Evolutionary conservation across 2,329 filamentous ascomycete species (phyloP), one percentile per base, ranked within the genome.

Genomic region (Aciculosporium take): DNA sequence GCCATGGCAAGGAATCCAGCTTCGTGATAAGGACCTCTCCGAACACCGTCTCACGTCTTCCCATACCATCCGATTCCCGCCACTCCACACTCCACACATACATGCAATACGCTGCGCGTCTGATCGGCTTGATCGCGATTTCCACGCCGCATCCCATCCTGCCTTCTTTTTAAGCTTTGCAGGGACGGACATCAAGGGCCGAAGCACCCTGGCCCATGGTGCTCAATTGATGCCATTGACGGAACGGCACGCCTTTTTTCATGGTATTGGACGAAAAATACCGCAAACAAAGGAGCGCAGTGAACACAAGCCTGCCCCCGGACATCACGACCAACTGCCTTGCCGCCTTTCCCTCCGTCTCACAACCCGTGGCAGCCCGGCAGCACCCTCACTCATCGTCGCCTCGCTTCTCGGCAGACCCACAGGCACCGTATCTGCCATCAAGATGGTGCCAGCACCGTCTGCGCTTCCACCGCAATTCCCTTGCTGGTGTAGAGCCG

Each of bases 401-500:
- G 24, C 25, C 23, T 12, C 37, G 6, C 8, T 18, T 20, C 7
- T 17, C 20, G 7, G 2, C 24, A 8, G 17, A 12, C 28, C 10
- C 23, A 17, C 23, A 13, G 9, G 17, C 20, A 21, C 23, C 32
- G 13, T 32, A 30, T n/a, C 12, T 39, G 40, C 42, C 36, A 18
- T 34, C 54, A 61, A 46, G 38, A 78, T 77, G 73, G 66, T 66
- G 47, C 65, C 68, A 40, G 64, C 69, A 60, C 69, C 74, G 46
- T 71, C 67, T 49, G 65, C 71, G 54, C 65, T 91, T 48, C 87
- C 86, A 10, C 77, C 72, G 55, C 78, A 76, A 54, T 94, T 94
- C 59, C 87, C 87, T 44, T 94, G 86, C 64, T 93, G 86, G 85
- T 88, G 83, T 59, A 77, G 85, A 62, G 87, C 87, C 30, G 76